Percentiles rank a stretch among this genome's conserved stretches.
These are phyloP conservation scores for Lophiostoma macrostomum DNA, from an alignment of 495 filamentous ascomycete genomes.

Conservation along the genomic window DNA sequence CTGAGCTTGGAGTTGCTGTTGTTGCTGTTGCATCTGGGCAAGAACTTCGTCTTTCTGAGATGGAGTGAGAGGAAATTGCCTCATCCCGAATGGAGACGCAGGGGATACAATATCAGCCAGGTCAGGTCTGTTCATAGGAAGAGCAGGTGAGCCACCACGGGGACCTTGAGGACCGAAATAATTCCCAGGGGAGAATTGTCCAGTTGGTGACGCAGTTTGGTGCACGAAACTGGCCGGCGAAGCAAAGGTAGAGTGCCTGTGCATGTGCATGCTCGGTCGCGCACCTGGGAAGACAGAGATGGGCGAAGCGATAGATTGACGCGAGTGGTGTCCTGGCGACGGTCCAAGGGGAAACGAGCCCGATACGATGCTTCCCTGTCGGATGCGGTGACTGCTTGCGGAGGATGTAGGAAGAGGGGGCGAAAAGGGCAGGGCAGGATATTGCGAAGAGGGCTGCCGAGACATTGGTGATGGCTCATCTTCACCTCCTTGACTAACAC, in stretches of 20 bases:
- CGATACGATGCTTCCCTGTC: slow-evolving; percentile 30
- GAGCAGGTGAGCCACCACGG: slow-evolving; percentile 56
- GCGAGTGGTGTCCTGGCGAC: slow-evolving; percentile 32
- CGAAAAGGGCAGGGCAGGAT: slow-evolving; percentile 65
- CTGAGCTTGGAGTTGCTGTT: slow-evolving; percentile 56
- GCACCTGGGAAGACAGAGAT: slow-evolving; percentile 39
- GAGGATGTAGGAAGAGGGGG: slow-evolving; percentile 67
- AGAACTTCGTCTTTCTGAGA: slow-evolving; percentile 35
- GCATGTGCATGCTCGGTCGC: slow-evolving; percentile 38
- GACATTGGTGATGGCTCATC: slow-evolving; percentile 59
- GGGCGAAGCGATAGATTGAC: slow-evolving; percentile 41
- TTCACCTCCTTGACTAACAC: slow-evolving; percentile 73
- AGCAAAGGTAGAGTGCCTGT: slow-evolving; percentile 41
- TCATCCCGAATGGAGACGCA: slow-evolving; percentile 31
- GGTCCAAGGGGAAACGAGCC: slow-evolving; percentile 34
- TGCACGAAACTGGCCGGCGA: slow-evolving; percentile 36
- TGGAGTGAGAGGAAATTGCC: slow-evolving; percentile 32
- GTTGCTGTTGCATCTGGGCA: slow-evolving; percentile 53
- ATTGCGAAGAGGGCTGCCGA: slow-evolving; percentile 60
- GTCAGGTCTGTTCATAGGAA: slow-evolving; percentile 29
- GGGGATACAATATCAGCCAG: slow-evolving; percentile 26
- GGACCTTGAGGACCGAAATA: slow-evolving; percentile 52
- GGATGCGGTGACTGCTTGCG: slow-evolving; percentile 52
- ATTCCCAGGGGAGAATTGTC: slow-evolving; percentile 53
- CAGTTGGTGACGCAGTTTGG: slow-evolving; percentile 33